These are phyloP conservation scores for Rutidosis leptorrhynchoides DNA, from an alignment of 129 eudicot genomes.

Conservation along the genomic window DNA sequence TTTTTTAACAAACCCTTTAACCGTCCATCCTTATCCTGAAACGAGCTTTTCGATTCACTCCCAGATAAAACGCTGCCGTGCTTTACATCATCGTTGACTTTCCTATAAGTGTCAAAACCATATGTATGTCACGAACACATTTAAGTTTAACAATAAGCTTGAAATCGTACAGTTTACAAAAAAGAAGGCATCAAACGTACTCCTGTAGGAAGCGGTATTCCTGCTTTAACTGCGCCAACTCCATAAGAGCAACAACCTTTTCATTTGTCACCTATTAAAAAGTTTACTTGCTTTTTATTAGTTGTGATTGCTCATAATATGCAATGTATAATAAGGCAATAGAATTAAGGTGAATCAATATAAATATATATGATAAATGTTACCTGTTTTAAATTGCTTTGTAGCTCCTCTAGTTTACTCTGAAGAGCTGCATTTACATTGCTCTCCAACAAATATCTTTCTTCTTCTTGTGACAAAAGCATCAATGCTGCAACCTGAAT, in stretches of 20 bases:
- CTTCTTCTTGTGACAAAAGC: conserved; percentile 90
- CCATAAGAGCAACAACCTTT: conserved; percentile 89
- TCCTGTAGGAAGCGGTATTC: conserved; percentile 54
- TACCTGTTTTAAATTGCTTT: conserved; percentile 72
- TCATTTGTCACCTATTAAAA: conserved; percentile 74
- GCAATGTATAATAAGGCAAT: not conserved
- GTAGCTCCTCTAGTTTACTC: conserved; percentile 71
- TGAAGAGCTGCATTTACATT: conserved; percentile 71
- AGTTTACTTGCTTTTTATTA: not conserved
- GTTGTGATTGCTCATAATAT: conserved; percentile 1
- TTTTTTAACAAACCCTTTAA: conserved; percentile 63
- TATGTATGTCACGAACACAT: not conserved
- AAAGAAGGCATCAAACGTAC: conserved; percentile 38
- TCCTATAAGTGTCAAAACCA: conserved; percentile 40
- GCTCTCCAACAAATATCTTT: conserved; percentile 72
- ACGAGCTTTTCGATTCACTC: conserved; percentile 38
- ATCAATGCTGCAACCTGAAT: conserved; percentile 75
- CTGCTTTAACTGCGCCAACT: conserved; percentile 81
- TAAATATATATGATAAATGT: not conserved
- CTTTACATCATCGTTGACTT: conserved; percentile 31
- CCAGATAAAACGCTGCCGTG: conserved; percentile 38
- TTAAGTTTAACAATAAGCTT: not conserved
- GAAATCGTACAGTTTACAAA: not conserved
- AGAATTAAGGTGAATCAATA: conserved; percentile 17
- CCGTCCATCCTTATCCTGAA: conserved; percentile 65